Percentiles rank a stretch among this genome's conserved stretches.
phyloP scores from a whole-genome alignment of 2,329 filamentous ascomycete genomes.

The Fusarium irregulare region DNA sequence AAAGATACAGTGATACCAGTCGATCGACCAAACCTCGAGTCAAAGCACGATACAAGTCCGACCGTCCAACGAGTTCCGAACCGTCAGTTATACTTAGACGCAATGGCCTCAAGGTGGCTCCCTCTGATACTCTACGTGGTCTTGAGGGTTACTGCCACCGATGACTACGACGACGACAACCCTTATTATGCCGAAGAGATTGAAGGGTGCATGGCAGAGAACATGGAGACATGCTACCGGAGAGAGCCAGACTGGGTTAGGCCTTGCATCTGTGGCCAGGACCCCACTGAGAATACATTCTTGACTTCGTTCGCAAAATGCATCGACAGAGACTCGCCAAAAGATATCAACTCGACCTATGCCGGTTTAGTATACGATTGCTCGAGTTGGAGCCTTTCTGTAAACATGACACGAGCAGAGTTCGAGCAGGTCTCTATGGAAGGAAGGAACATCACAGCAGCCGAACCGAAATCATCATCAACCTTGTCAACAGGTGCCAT shows the following conservation, averaged over 20 bases:
- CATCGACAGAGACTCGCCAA: neutral
- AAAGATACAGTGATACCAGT: neutral
- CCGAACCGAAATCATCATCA: neutral
- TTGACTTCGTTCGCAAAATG: neutral
- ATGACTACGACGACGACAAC: neutral
- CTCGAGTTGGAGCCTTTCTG: neutral
- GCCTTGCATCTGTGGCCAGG: neutral
- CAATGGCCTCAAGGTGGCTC: neutral
- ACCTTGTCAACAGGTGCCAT: neutral
- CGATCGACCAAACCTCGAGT: neutral
- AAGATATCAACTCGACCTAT: neutral
- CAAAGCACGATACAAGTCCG: neutral
- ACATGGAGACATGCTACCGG: neutral
- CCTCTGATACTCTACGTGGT: neutral
- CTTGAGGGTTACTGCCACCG: no score
- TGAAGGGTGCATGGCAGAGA: neutral
- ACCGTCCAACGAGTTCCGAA: no score
- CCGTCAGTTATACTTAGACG: no score
- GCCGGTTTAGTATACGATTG: neutral
- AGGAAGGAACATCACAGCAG: neutral
- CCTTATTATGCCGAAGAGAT: neutral
- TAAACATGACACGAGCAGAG: neutral
- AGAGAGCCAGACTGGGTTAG: neutral
- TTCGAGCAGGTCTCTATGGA: neutral
- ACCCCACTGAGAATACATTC: neutral